Base-by-base conservation (phyloP, 106 monocot genomes). In the Amphibolis antarctica region DNA sequence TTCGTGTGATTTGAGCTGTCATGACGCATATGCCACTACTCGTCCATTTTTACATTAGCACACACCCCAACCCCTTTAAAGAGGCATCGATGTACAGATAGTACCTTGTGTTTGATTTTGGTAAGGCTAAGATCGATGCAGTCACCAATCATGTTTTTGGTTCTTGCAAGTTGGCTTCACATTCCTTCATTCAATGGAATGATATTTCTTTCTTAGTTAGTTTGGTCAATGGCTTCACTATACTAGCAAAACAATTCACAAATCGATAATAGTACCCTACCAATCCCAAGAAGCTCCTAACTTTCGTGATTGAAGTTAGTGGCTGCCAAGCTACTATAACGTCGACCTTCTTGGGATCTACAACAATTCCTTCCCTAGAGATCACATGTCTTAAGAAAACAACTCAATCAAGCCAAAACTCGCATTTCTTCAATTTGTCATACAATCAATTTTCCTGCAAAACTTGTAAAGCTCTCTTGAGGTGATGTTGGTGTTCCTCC, bases 41-140 rank as follows among this genome's bases (percentile, higher is more conserved):
- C 18, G 24, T n/a, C 28, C 48, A 0, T n/a, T 46, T 0, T 27
- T 49, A 18, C 48, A 50, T 49, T 6, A 64, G 13, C 3, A 64
- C 0, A 27, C 64, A 64, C 1, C 64, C 28, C 9, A 64, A 15
- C 1, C 49, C 49, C 12, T 10, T 5, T 13, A 9, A 9, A 10
- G 64, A 64, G 1, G 28, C 43, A 44, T 62, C 30, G 21, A n/a
- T 44, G 0, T 62, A 62, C 9, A 62, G 12, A 62, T n/a, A 62
- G 0, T 0, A 7, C 45, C 44, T n/a, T 4, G 0, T 1, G 10
- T 23, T 1, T n/a, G n/a, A n/a, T 23, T 0, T 12, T 5, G 21
- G 20, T 15, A 62, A 44, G 1, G 44, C 13, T 9, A 62, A 14
- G 0, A 62, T 1, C 5, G 62, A 44, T 15, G 43, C 13, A 20